These are phyloP conservation scores for Eleusine coracana DNA, from an alignment of 176 grass and related monocot genomes.

Conservation along the genomic window DNA sequence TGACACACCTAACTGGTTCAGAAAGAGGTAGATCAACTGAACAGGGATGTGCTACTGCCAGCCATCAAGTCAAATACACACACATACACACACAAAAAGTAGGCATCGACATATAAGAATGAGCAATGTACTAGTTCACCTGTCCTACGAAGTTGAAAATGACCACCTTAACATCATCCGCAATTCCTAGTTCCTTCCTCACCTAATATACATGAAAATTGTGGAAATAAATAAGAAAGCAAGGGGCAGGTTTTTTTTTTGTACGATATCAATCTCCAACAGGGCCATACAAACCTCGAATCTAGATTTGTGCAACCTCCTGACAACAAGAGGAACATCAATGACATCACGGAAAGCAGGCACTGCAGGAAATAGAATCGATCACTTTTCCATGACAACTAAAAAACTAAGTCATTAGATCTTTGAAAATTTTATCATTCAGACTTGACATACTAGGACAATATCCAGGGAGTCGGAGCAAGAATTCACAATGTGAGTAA, in stretches of 20 bases:
- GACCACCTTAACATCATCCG: slow-evolving; percentile 84
- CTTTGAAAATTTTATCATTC: slow-evolving; percentile 4
- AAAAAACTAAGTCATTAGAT: neutral
- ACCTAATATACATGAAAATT: slow-evolving; percentile 59
- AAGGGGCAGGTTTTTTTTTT: neutral
- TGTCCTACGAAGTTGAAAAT: slow-evolving; percentile 99
- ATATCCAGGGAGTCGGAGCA: slow-evolving; percentile 94
- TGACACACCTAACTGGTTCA: neutral
- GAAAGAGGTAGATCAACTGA: neutral
- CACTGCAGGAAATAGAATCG: slow-evolving; percentile 63
- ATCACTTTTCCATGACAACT: slow-evolving; percentile 19
- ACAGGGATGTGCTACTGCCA: neutral
- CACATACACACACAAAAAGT: neutral
- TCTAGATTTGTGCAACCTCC: slow-evolving; percentile 85
- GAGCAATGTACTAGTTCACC: slow-evolving; percentile 38
- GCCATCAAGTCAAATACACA: neutral
- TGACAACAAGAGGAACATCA: slow-evolving; percentile 95
- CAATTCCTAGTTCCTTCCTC: slow-evolving; percentile 81
- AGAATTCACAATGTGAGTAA: slow-evolving; percentile 91
- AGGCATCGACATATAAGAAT: neutral
- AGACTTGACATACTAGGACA: slow-evolving; percentile 77
- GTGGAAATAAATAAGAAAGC: slow-evolving; percentile 32
- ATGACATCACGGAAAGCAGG: slow-evolving; percentile 93
- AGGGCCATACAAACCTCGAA: slow-evolving; percentile 55
- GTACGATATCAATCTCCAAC: neutral